Percentiles rank a stretch among this genome's conserved stretches.
Conservation (phyloP, 2,329 filamentous ascomycete genomes). For the Cercospora sesami region DNA sequence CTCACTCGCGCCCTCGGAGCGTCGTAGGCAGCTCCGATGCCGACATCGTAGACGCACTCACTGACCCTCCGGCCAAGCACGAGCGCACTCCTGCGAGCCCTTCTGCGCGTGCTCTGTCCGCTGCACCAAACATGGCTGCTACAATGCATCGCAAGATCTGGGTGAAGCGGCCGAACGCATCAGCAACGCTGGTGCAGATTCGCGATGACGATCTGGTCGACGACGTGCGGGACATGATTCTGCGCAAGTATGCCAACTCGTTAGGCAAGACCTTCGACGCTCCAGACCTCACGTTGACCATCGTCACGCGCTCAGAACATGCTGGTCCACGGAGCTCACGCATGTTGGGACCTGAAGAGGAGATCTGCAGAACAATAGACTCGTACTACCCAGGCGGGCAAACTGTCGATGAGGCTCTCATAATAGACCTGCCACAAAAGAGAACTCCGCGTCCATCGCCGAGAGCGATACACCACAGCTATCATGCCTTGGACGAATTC, state of each 20-base stretch:
- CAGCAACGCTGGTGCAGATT: slow-evolving; percentile 82
- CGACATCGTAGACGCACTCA: slow-evolving; percentile 53
- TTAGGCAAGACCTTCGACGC: slow-evolving; percentile 85
- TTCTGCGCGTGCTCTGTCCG: slow-evolving; percentile 18
- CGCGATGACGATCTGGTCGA: slow-evolving; percentile 89
- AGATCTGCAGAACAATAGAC: slow-evolving; percentile 75
- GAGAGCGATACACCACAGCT: slow-evolving; percentile 52
- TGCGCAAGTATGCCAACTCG: slow-evolving; percentile 92
- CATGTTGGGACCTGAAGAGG: slow-evolving; percentile 79
- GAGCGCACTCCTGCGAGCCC: slow-evolving; percentile 22
- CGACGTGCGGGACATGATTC: slow-evolving; percentile 86
- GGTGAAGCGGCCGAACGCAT: slow-evolving; percentile 84
- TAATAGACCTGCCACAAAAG: slow-evolving; percentile 80
- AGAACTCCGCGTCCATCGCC: slow-evolving; percentile 81
- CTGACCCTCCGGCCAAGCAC: slow-evolving; percentile 45
- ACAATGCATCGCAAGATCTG: slow-evolving; percentile 76
- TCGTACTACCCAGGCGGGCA: slow-evolving; percentile 84
- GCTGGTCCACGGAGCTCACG: slow-evolving; percentile 55
- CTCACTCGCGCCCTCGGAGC: slow-evolving; percentile 41
- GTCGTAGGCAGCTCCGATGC: slow-evolving; percentile 44
- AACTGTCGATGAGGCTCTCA: slow-evolving; percentile 79
- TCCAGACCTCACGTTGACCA: slow-evolving; percentile 80
- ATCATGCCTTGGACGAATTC: slow-evolving; percentile 61
- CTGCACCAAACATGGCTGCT: slow-evolving; percentile 24
- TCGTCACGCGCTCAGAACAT: slow-evolving; percentile 60